These are phyloP conservation scores for Sungouiozyma ichnusensis DNA, from an alignment of 805 yeast species.

Conservation along the genomic window DNA sequence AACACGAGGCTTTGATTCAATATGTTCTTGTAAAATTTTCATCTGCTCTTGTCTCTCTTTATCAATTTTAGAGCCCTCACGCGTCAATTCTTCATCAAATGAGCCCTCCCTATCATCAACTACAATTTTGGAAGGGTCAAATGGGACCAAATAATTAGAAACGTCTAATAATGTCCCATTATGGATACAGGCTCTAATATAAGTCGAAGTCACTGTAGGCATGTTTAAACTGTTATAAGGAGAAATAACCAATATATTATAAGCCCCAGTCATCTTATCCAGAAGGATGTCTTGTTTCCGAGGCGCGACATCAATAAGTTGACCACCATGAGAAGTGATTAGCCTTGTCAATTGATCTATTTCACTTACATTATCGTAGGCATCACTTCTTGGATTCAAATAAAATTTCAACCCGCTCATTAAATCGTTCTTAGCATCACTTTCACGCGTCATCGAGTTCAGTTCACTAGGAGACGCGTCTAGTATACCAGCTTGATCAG, in stretches of 20 bases:
- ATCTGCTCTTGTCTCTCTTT: conserved; percentile 3
- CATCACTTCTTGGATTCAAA: conserved; percentile 17
- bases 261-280: background rate
- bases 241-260: conserved; percentile 18
- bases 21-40: conserved; percentile 4
- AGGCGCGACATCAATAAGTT: conserved; percentile 15
- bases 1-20: conserved; percentile 1
- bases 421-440: background rate
- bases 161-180: conserved; percentile 13
- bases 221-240: conserved; percentile 22
- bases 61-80: background rate
- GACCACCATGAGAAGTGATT: conserved; percentile 20
- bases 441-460: background rate
- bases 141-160: conserved; percentile 22
- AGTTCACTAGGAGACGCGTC: conserved; percentile 1
- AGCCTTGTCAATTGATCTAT: conserved; percentile 11
- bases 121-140: conserved; percentile 14
- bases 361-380: conserved; percentile 18
- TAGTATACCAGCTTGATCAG: background rate
- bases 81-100: conserved; percentile 1
- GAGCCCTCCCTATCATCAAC: conserved; percentile 1
- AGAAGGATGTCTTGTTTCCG: conserved; percentile 2
- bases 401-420: conserved; percentile 13
- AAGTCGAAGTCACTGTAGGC: conserved; percentile 26
- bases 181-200: conserved; percentile 20